Conservation (phyloP, 768 basidiomycete species). For the Leucosporidium yakuticum region DNA sequence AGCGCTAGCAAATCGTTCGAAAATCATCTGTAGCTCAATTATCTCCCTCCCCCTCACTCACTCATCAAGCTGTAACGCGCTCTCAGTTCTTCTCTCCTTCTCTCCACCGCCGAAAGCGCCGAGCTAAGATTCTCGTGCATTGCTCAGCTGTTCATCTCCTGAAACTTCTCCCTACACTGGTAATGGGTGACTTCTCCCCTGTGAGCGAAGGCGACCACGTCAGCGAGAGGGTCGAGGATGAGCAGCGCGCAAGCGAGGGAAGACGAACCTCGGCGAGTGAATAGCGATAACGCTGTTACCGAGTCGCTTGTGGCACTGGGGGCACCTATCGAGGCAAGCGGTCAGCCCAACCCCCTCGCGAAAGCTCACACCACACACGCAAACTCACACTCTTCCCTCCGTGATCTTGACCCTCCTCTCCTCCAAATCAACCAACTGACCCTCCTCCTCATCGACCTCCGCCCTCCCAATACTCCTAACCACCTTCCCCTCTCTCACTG, state of each 20-base stretch:
- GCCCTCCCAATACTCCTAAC: slow-evolving; percentile 65
- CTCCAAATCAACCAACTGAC: slow-evolving; percentile 68
- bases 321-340: slow-evolving; percentile 57
- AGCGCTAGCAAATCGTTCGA: too few species aligned
- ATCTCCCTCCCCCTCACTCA: too few species aligned
- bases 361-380: not conserved
- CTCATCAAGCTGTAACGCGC: too few species aligned
- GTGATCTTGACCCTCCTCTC: slow-evolving; percentile 77
- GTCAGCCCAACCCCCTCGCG: not conserved
- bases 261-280: slow-evolving; percentile 70
- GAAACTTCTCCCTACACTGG: slow-evolving; percentile 54
- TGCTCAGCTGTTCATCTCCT: too few species aligned
- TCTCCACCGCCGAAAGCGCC: too few species aligned
- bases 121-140: too few species aligned
- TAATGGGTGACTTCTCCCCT: slow-evolving; percentile 97
- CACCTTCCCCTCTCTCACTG: slow-evolving; percentile 59
- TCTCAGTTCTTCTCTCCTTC: too few species aligned
- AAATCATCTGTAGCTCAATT: too few species aligned
- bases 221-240: not conserved
- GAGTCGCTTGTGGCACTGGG: slow-evolving; percentile 88
- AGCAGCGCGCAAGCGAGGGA: too few species aligned
- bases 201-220: not conserved
- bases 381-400: slow-evolving; percentile 80
- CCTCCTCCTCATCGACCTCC: slow-evolving; percentile 68
- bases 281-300: slow-evolving; percentile 91